Evolutionary conservation across 768 basidiomycete species (phyloP).

Genomic region (Mycena maculata): DNA sequence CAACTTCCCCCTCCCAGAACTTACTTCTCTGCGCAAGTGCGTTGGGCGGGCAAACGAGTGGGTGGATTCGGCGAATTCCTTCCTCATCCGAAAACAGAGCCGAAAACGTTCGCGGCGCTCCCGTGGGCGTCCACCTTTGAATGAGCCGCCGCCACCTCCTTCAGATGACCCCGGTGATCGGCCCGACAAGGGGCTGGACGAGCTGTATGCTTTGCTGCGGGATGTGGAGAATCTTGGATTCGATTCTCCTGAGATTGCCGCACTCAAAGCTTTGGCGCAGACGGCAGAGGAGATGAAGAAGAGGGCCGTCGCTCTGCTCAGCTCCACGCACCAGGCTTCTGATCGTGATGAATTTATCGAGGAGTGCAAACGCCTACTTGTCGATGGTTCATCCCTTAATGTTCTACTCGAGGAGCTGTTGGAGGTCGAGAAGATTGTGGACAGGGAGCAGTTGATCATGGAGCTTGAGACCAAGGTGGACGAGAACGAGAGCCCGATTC

Average conservation of each 20-base stretch:
- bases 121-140: constrained; percentile 62
- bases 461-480: constrained; percentile 83
- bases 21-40: constrained; percentile 78
- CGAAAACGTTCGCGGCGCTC: constrained; percentile 79
- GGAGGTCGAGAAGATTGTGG: constrained; percentile 83
- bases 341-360: constrained; percentile 68
- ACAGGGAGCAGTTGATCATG: constrained; percentile 78
- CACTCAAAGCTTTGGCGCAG: constrained; percentile 64
- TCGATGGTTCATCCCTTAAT: constrained; percentile 80
- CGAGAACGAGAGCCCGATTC: constrained; percentile 65
- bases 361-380: constrained; percentile 77
- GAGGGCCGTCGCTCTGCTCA: constrained; percentile 66
- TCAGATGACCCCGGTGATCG: constrained; percentile 72
- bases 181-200: constrained; percentile 77
- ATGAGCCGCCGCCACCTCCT: constrained; percentile 45
- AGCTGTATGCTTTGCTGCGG: constrained; percentile 73
- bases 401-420: constrained; percentile 85
- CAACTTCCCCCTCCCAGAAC: constrained; percentile 77
- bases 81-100: constrained; percentile 82
- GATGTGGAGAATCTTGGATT: constrained; percentile 88
- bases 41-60: constrained; percentile 87
- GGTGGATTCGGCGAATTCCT: constrained; percentile 86
- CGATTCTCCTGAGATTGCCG: constrained; percentile 79
- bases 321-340: constrained; percentile 51
- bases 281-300: constrained; percentile 74